Evolutionary conservation across 331 rosid genomes (phyloP), one percentile per base, ranked within the genome.

Genomic region (Erythrophleum ivorense): DNA sequence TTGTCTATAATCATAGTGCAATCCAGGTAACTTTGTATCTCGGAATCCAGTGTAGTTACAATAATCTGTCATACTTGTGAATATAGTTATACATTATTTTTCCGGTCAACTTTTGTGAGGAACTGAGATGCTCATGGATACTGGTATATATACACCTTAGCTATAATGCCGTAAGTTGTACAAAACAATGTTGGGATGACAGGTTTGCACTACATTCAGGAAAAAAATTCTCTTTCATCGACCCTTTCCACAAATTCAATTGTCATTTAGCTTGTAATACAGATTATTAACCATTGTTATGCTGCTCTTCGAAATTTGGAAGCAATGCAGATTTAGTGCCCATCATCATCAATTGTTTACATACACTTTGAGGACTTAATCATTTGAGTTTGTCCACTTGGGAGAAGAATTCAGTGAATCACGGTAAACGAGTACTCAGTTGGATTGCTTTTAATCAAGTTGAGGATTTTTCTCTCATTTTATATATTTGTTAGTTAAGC

Each of bases 401-500:
- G 71, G 50, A 70, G 74, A 34, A 75, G 82, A 54, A 69, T 45
- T 62, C 74, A 69, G 57, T 69, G 34, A 69, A 69, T 84, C 57
- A 53, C 45, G 65, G 76, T 62, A 50, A 79, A 75, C 60, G 72
- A 57, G 41, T 13, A 55, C 36, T 40, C 38, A 29, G 71, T 78
- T 60, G 72, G 63, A 49, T 74, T 63, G 76, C 85, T 77, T 83
- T 80, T 79, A 73, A 76, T 71, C 64, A 40, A 24, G 46, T 57
- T 50, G 71, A 64, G 68, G 52, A 36, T 38, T 50, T 31, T 60
- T 9, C 12, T 67, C 60, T 16, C 33, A 67, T 45, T 75, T 75
- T 54, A 60, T 72, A 75, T 75, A 59, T 63, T 70, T 77, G 84
- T 85, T 89, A 86, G 85, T 91, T 85, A 76, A 65, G 78, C 72